Evolutionary conservation across 2,329 filamentous ascomycete species (phyloP), one percentile per base, ranked within the genome.

Genomic region (Alternaria arborescens): DNA sequence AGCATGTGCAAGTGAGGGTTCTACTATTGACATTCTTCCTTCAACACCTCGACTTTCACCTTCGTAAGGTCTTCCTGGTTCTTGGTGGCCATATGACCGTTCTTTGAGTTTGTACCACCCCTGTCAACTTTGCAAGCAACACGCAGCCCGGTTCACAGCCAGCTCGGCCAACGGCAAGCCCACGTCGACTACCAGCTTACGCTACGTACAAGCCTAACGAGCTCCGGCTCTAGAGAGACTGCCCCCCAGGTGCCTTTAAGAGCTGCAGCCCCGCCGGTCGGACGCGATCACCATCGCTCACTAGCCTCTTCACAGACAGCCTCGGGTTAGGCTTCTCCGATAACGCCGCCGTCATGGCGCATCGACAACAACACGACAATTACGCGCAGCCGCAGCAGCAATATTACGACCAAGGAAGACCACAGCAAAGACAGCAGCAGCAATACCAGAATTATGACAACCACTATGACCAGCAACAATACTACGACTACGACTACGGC

Each of bases 341-440:
- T 62, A 65, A 61, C 52, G 57, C 55, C 52, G 60, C 65, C 68
- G 62, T 60, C 59, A 81, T 81, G 79, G 79, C 79, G 24, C 79
- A 81, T 68, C 77, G 79, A 63, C 76, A 79, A 64, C 75, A 75
- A 52, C 69, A 77, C 64, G 69, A 72, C 56, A 65, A 71, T 30
- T 77, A 78, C 61, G 67, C 74, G 51, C 77, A 75, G 58, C 69
- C 72, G 58, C 77, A 71, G 55, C 71, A 40, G 36, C 36, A 40
- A 40, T 75, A 78, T 60, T 71, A 77, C 60, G 64, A 75, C 44
- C 72, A 77, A 44, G 55, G 52, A 24, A 50, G 56, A 16, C 48
- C 60, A 12, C 60, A 57, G 22, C 61, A 61, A 18, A 38, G 54
- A 20, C 65, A 69, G 53, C 65, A 55, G 55, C 65, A 55, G 60